Evolutionary conservation across 306 rosid genomes (phyloP).

Genomic region (Morella rubra): DNA sequence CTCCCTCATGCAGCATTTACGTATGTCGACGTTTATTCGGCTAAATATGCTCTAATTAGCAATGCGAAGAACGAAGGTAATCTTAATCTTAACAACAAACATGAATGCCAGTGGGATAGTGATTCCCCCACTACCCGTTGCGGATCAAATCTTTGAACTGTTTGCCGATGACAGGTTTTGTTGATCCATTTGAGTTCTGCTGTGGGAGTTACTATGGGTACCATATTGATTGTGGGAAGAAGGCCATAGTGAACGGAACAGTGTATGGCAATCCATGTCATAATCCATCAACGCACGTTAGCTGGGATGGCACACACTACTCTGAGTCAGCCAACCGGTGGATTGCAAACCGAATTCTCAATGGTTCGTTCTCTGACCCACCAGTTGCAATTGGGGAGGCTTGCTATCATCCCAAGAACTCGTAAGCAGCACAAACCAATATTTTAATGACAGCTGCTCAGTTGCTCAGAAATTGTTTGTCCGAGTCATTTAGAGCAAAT

Average conservation of each 20-base stretch:
- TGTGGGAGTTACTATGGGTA: constrained; percentile 80
- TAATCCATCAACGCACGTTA: constrained; percentile 64
- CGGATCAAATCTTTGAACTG: not conserved
- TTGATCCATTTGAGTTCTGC: constrained; percentile 68
- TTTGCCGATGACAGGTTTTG: constrained; percentile 61
- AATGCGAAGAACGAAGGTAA: constrained; percentile 56
- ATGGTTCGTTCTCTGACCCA: constrained; percentile 65
- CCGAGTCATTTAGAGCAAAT: too few species aligned
- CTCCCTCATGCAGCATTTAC: constrained; percentile 58
- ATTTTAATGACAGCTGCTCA: not conserved
- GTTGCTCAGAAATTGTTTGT: not conserved
- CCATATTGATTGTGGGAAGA: constrained; percentile 66
- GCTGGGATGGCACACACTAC: constrained; percentile 94
- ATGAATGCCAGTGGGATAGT: not conserved
- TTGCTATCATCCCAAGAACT: constrained; percentile 34
- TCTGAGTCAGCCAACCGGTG: constrained; percentile 70
- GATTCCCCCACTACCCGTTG: not conserved
- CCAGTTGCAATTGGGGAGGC: constrained; percentile 60
- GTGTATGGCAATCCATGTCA: constrained; percentile 71
- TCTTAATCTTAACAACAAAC: not conserved
- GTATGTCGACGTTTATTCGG: constrained; percentile 64
- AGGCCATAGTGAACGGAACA: constrained; percentile 61
- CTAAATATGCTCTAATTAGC: constrained; percentile 62
- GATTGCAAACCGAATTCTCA: constrained; percentile 54
- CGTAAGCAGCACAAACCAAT: constrained; percentile 12